These are phyloP conservation scores for Lasiodiplodia gonubiensis DNA, from an alignment of 2,329 filamentous ascomycete genomes.

Conservation along the genomic window DNA sequence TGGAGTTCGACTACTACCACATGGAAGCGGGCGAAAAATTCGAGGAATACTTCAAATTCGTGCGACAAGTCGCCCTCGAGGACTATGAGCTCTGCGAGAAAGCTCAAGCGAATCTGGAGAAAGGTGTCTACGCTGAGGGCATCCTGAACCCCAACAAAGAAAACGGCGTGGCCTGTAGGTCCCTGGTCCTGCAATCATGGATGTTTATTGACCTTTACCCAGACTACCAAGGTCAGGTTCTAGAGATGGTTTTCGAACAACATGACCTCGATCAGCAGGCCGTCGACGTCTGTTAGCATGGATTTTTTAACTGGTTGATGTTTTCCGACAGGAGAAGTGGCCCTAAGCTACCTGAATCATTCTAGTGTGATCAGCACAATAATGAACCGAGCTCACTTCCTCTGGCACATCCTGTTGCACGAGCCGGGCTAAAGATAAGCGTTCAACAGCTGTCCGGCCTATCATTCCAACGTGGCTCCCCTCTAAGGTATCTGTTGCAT, in stretches of 20 bases:
- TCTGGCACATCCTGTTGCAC: neutral
- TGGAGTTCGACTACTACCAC: slow-evolving; percentile 67
- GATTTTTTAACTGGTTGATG: too few relatives aligned
- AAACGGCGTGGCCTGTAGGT: slow-evolving; percentile 59
- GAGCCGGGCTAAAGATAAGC: slow-evolving; percentile 5
- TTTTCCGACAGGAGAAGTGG: neutral
- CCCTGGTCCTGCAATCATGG: slow-evolving; percentile 26
- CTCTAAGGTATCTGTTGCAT: slow-evolving; percentile 1
- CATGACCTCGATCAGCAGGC: slow-evolving; percentile 45
- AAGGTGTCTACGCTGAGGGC: slow-evolving; percentile 61
- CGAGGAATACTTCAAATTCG: slow-evolving; percentile 62
- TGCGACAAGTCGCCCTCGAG: slow-evolving; percentile 62
- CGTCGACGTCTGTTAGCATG: neutral
- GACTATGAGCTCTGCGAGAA: slow-evolving; percentile 64
- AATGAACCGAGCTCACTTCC: neutral
- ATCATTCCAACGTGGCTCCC: neutral
- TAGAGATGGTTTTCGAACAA: slow-evolving; percentile 53
- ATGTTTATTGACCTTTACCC: slow-evolving; percentile 28
- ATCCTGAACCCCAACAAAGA: slow-evolving; percentile 63
- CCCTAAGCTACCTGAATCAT: neutral
- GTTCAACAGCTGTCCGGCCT: neutral
- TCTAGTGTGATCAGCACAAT: neutral
- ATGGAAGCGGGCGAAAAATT: slow-evolving; percentile 58
- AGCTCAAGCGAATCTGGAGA: slow-evolving; percentile 60
- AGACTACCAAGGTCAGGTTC: slow-evolving; percentile 56